These are phyloP conservation scores for Allium cepa DNA, from an alignment of 106 monocot species.

Conservation along the genomic window DNA sequence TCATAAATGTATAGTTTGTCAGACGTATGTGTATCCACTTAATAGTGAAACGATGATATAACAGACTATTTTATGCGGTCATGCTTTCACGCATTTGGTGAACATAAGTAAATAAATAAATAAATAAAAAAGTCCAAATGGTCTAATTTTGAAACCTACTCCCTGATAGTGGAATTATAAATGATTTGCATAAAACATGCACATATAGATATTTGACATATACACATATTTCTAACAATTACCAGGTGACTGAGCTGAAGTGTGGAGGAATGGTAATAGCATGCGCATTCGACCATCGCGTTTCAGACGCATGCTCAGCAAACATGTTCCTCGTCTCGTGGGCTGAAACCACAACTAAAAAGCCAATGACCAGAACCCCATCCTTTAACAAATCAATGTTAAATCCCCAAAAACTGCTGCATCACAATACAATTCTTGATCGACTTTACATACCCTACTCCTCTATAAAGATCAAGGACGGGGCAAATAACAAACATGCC, in stretches of 20 bases:
- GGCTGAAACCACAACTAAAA: conserved; percentile 9
- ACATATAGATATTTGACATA: too few relatives aligned
- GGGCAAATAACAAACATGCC: background rate
- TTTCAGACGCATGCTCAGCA: conserved; percentile 47
- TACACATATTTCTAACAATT: background rate
- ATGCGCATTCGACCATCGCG: conserved; percentile 60
- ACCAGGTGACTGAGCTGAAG: conserved; percentile 51
- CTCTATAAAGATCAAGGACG: background rate
- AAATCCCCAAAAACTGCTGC: conserved; percentile 15
- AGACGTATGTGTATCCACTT: too few relatives aligned
- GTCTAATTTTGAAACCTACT: too few relatives aligned
- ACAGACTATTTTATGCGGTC: too few relatives aligned
- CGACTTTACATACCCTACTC: conserved; percentile 30
- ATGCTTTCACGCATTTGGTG: too few relatives aligned
- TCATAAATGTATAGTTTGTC: too few relatives aligned
- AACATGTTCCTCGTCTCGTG: conserved; percentile 54
- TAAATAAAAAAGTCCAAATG: too few relatives aligned
- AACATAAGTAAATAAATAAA: too few relatives aligned
- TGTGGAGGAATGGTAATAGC: conserved; percentile 67
- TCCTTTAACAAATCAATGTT: conserved; percentile 33
- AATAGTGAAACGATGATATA: too few relatives aligned
- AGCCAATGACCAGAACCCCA: background rate
- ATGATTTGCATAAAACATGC: too few relatives aligned
- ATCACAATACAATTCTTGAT: background rate
- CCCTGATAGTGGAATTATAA: too few relatives aligned